Evolutionary conservation across 441 rosid species (phyloP), one percentile per base, ranked within the genome.

Genomic region (Bruguiera hainesii): DNA sequence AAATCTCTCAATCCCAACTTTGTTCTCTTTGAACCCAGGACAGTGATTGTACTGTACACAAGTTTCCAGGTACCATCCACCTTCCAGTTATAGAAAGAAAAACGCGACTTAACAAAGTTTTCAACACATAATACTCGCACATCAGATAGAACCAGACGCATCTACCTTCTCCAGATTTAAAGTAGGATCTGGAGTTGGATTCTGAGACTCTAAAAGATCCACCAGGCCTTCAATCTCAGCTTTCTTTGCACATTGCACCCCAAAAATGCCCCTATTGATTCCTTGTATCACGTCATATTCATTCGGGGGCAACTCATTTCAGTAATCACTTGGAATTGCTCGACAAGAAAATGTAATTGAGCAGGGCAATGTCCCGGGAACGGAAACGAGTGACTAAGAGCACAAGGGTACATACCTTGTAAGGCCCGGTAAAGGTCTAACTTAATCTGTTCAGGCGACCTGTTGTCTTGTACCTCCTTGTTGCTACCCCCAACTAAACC

Each of bases 1-100:
- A 94, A 89, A 78, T 83, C 89, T 68, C 97, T 84, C 75, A 94
- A 77, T 63, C 98, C 98, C 35, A 91, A 79, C 74, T 91, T 94
- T 25, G 96, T 91, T 75, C 96, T 74, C 66, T 87, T 89, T 1
- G 91, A 79, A 2, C 97, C 96, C 76, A 91, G 65, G 2, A 91
- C 82, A 16, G 91, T 87, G 46, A 91, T 83, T 26, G 96, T 91
- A 29, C 89, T 87, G 72, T 88, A 91, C 56, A 91, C 73, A 5
- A 93, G 89, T 64, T 79, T 89, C 98, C 98, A 93, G 59, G 87
- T 74, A 31, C 98, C 98, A 68, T 65, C 78, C 55, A 85, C 84
- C 91, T 88, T 74, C 71, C 71, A 71, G 57, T 71, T 66, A 60
- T 61, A 58, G 68, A 81, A 68, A 66, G 29, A 64, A 28, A 63